Evolutionary conservation across 148 eudicot species (phyloP).

Genomic region (Amaranthus cruentus): DNA sequence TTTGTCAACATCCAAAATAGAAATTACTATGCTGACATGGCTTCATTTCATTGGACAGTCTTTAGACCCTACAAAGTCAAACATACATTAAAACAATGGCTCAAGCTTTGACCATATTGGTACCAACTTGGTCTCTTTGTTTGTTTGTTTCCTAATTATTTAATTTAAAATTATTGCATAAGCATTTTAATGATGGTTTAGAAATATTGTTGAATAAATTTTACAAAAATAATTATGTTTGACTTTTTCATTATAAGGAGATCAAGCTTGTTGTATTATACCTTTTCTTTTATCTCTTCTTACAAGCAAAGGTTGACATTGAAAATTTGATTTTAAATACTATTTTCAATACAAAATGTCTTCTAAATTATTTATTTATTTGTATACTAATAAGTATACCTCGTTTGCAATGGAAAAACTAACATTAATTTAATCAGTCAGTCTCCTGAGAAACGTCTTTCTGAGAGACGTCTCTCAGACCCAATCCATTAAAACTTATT

Average conservation of each 20-base stretch:
- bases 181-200: too few species aligned
- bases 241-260: slow-evolving; percentile 19
- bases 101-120: slow-evolving; percentile 18
- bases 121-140: slow-evolving; percentile 4
- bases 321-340: neutral
- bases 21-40: neutral
- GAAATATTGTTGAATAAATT: neutral
- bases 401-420: too few species aligned
- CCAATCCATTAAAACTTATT: too few species aligned
- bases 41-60: slow-evolving; percentile 17
- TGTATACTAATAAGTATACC: too few species aligned
- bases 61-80: slow-evolving; percentile 21
- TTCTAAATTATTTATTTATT: neutral
- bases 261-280: neutral
- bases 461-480: too few species aligned
- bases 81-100: slow-evolving; percentile 3
- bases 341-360: neutral
- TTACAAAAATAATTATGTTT: slow-evolving; percentile 5
- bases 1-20: neutral
- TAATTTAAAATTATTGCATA: neutral
- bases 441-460: too few species aligned
- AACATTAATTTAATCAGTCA: too few species aligned
- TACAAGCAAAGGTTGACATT: slow-evolving; percentile 23
- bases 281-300: neutral
- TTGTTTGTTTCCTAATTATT: neutral